These are phyloP conservation scores for Hymenotorrendiella dingleyae DNA, from an alignment of 2,329 filamentous ascomycete genomes.

Conservation along the genomic window DNA sequence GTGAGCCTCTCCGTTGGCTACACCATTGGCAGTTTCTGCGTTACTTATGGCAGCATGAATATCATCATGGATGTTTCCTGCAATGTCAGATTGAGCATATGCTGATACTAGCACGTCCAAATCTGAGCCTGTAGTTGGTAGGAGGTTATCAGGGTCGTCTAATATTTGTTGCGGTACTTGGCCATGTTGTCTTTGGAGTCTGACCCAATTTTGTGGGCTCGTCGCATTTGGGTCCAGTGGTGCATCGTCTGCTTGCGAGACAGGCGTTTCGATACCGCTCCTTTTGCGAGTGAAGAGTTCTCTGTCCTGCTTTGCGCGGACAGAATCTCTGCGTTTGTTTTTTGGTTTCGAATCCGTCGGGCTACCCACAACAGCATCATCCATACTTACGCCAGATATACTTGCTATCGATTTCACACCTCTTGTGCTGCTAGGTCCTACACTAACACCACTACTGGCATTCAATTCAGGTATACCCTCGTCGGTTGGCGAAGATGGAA, in stretches of 20 bases:
- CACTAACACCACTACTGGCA: slow-evolving; percentile 59
- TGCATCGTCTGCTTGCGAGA: slow-evolving; percentile 55
- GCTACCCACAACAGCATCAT: slow-evolving; percentile 52
- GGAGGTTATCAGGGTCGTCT: slow-evolving; percentile 64
- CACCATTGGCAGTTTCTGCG: slow-evolving; percentile 63
- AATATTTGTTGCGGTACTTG: slow-evolving; percentile 52
- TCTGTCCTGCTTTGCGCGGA: slow-evolving; percentile 80
- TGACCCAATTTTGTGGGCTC: slow-evolving; percentile 53
- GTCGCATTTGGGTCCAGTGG: slow-evolving; percentile 37
- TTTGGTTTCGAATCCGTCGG: slow-evolving; percentile 55
- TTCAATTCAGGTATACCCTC: slow-evolving; percentile 54
- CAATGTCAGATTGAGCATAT: slow-evolving; percentile 74
- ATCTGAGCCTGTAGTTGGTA: slow-evolving; percentile 56
- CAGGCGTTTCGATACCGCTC: slow-evolving; percentile 56
- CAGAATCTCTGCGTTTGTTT: slow-evolving; percentile 67
- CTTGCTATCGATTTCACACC: slow-evolving; percentile 89
- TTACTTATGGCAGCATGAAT: slow-evolving; percentile 63
- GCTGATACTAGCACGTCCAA: slow-evolving; percentile 74
- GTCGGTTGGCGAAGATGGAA: slow-evolving; percentile 46
- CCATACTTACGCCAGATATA: slow-evolving; percentile 68
- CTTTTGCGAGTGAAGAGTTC: slow-evolving; percentile 85
- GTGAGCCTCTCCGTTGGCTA: slow-evolving; percentile 46
- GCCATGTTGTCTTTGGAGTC: slow-evolving; percentile 46
- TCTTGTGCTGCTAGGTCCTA: slow-evolving; percentile 78
- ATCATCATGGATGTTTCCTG: slow-evolving; percentile 67